phyloP scores from a whole-genome alignment of 257 asterid species.

The Salvia splendens region DNA sequence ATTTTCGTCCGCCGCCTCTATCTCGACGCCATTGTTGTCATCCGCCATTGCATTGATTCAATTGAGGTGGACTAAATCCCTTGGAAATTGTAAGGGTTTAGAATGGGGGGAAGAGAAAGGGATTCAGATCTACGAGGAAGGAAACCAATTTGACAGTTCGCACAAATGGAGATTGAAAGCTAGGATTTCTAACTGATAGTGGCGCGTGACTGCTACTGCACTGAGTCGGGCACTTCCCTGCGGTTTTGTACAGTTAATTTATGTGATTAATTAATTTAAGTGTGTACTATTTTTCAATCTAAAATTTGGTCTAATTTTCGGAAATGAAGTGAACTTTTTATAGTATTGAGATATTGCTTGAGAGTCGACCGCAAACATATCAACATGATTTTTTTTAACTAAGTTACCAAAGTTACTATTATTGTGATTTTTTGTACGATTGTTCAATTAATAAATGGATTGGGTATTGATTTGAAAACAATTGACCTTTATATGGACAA shows the following conservation, averaged over 20 bases:
- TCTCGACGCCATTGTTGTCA: constrained; percentile 47
- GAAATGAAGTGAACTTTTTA: too few relatives aligned
- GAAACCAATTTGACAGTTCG: constrained; percentile 39
- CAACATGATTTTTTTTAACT: too few relatives aligned
- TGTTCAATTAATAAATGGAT: too few relatives aligned
- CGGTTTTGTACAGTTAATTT: constrained; percentile 13
- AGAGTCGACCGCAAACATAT: too few relatives aligned
- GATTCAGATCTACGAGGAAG: constrained; percentile 42
- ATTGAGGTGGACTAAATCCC: constrained; percentile 34
- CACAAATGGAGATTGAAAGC: constrained; percentile 29
- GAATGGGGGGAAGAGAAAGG: constrained; percentile 17
- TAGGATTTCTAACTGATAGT: constrained; percentile 27
- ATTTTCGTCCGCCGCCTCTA: constrained; percentile 52
- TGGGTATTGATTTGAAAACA: too few relatives aligned
- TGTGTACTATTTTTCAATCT: too few relatives aligned
- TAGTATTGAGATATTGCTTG: too few relatives aligned
- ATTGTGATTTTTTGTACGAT: too few relatives aligned
- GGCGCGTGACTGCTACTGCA: constrained; percentile 28
- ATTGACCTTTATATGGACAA: too few relatives aligned
- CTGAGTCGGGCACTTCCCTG: constrained; percentile 25
- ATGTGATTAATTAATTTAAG: too few relatives aligned
- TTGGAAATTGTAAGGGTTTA: constrained; percentile 16
- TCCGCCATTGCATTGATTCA: constrained; percentile 55
- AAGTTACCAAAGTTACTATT: too few relatives aligned
- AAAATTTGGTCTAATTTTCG: too few relatives aligned